Evolutionary conservation across 495 filamentous ascomycete genomes (phyloP).

Genomic region (Penicillium crystallinum): DNA sequence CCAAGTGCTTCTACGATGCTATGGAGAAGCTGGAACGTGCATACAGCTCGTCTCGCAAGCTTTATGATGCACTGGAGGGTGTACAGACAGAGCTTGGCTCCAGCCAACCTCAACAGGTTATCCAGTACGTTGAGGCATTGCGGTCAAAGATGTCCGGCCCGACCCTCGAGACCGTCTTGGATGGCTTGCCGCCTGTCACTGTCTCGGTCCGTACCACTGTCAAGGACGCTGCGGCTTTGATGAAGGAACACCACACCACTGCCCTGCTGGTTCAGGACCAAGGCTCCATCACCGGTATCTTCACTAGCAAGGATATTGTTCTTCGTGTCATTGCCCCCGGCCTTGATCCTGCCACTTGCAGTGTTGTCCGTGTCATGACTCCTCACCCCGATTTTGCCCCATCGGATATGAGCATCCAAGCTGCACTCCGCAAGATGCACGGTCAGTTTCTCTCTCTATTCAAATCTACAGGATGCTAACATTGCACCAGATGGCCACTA

Average conservation of each 20-base stretch:
- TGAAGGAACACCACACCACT: slow-evolving; percentile 98
- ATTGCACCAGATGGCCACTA: slow-evolving; percentile 82
- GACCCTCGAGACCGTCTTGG: slow-evolving; percentile 89
- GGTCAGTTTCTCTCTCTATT: slow-evolving; percentile 49
- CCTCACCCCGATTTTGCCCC: slow-evolving; percentile 98
- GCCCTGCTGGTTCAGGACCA: slow-evolving; percentile 95
- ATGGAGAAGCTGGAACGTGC: slow-evolving; percentile 99
- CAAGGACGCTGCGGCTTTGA: slow-evolving; percentile 85
- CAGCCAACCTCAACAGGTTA: slow-evolving; percentile 95
- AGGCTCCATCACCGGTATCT: slow-evolving; percentile 96
- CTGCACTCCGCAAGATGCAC: slow-evolving; percentile 97
- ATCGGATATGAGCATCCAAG: slow-evolving; percentile 98
- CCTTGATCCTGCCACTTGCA: slow-evolving; percentile 89
- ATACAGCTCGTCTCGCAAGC: slow-evolving; percentile 90
- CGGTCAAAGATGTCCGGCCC: slow-evolving; percentile 96
- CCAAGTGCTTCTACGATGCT: slow-evolving; percentile 99
- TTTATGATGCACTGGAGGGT: slow-evolving; percentile 96
- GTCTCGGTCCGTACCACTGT: slow-evolving; percentile 94
- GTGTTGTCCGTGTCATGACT: slow-evolving; percentile 97
- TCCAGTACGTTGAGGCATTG: slow-evolving; percentile 95
- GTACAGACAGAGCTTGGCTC: slow-evolving; percentile 97
- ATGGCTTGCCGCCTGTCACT: slow-evolving; percentile 85
- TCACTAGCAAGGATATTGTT: slow-evolving; percentile 98
- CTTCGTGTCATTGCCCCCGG: slow-evolving; percentile 96
- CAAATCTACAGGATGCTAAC: slow-evolving; percentile 11